These are phyloP conservation scores for Globisporangium nodosum DNA, from an alignment of 352 stramenopile genomes.

Conservation along the genomic window DNA sequence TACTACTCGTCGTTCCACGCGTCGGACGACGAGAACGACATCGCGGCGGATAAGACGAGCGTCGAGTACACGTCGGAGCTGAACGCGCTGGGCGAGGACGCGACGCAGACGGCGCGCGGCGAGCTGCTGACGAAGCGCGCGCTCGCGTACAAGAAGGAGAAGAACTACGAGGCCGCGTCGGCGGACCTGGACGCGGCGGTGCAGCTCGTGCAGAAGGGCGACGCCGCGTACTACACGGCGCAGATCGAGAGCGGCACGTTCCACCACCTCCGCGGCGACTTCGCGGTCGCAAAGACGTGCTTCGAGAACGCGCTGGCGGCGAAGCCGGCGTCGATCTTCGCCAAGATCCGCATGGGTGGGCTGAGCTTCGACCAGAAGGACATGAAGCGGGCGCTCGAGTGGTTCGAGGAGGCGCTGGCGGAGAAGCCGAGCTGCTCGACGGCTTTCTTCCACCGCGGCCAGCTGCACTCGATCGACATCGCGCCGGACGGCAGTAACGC, in stretches of 20 bases:
- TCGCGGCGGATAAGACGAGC: constrained; percentile 45
- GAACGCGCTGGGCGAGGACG: constrained; percentile 22
- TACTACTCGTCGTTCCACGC: constrained; percentile 85
- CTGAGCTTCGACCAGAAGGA: constrained; percentile 83
- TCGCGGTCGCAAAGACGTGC: constrained; percentile 51
- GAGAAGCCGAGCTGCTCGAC: constrained; percentile 67
- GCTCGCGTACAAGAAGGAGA: constrained; percentile 57
- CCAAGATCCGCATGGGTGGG: constrained; percentile 78
- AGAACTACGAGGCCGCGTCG: constrained; percentile 58
- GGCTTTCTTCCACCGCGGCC: constrained; percentile 77
- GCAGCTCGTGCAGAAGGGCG: constrained; percentile 34
- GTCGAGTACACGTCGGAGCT: constrained; percentile 56
- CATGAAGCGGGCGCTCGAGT: constrained; percentile 58
- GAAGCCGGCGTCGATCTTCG: constrained; percentile 72
- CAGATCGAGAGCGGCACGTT: constrained; percentile 78
- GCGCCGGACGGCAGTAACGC: constrained; percentile 41
- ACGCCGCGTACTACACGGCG: constrained; percentile 64
- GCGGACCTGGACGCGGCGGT: constrained; percentile 55
- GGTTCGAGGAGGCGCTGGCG: constrained; percentile 66
- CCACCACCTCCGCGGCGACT: constrained; percentile 71
- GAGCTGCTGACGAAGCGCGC: constrained; percentile 58
- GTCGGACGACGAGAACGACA: constrained; percentile 70
- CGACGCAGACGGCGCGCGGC: constrained; percentile 27
- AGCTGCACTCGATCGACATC: constrained; percentile 78
- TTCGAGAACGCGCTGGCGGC: constrained; percentile 57